Evolutionary conservation across 2,329 filamentous ascomycete species (phyloP).

Genomic region (Penicillium paneum): DNA sequence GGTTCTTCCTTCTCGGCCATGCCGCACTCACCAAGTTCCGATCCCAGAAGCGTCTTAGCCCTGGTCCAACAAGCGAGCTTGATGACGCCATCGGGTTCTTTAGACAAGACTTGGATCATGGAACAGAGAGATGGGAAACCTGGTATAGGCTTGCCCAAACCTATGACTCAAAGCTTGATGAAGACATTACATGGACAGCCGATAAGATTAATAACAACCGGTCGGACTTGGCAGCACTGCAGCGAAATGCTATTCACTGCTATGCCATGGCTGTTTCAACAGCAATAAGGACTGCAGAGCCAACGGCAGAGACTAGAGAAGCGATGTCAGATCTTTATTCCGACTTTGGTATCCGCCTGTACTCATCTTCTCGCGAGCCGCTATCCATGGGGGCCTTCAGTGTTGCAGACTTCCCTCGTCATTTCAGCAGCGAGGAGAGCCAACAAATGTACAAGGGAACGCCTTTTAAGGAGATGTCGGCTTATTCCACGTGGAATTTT

Average conservation of each 20-base stretch:
- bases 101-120: conserved; percentile 77
- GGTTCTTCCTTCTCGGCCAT: conserved; percentile 89
- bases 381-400: conserved; percentile 66
- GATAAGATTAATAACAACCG: conserved; percentile 88
- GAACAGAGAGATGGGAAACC: conserved; percentile 77
- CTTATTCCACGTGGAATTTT: conserved; percentile 63
- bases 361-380: conserved; percentile 65
- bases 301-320: conserved; percentile 51
- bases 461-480: conserved; percentile 57
- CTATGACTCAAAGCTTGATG: conserved; percentile 83
- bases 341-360: conserved; percentile 67
- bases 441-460: conserved; percentile 56
- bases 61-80: conserved; percentile 77
- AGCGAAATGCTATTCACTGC: conserved; percentile 79
- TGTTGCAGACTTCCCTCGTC: conserved; percentile 59
- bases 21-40: conserved; percentile 84
- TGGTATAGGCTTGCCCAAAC: conserved; percentile 88
- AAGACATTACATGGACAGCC: conserved; percentile 81
- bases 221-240: conserved; percentile 68
- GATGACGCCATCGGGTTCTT: conserved; percentile 78
- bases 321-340: conserved; percentile 64
- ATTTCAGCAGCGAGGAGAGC: conserved; percentile 54
- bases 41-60: conserved; percentile 71
- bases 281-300: conserved; percentile 56
- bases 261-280: conserved; percentile 67